Base-by-base conservation (phyloP, 1,284 basidiomycete species). In the Trichosporon sp. region DNA sequence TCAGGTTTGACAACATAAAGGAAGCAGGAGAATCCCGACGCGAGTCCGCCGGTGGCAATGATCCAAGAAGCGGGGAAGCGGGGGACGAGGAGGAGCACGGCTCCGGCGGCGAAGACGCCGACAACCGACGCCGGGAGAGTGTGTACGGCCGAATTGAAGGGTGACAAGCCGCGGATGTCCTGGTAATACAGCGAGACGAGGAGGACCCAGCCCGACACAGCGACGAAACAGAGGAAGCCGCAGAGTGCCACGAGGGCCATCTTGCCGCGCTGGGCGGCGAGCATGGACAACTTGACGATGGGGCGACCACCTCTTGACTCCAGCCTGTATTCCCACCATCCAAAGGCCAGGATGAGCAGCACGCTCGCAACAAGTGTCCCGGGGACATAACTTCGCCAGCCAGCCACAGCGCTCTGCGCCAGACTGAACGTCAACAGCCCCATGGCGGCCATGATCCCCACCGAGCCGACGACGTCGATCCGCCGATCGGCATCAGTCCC, bases 311-410 rank as follows among this genome's bases (percentile, higher is more conserved):
- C 69, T 16, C 56, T 56, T 21, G 44, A 56, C 60, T 73, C 71
- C 13, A 76, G 66, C 44, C 67, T 65, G 34, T 64, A 64, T 58
- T 72, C 71, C 68, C 70, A 80, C 29, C 70, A 65, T 8, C 69
- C 71, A 54, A 78, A 80, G 7, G 59, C 69, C 2, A 69, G 52
- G 21, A 78, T 66, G 25, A 78, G 65, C 16, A 75, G 31, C 13
- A 76, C 58, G 1, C 72, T 73, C 21, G 75, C 21, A 49, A 61
- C 71, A 10, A 78, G 67, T 2, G 74, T 61, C 0, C 67, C 72
- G 3, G 73, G 70, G 19, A 77, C 67, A 49, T 77, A 75, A 11
- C 70, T 66, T 10, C 56, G 46, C 73, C 73, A 76, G 1, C 73
- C 72, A 1, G 70, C 69, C 8, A 71, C 58, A 1, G 67, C 70